Percentiles rank a stretch among this genome's conserved stretches.
These are phyloP conservation scores for Wallemia ichthyophaga DNA, from an alignment of 1,284 basidiomycete genomes.

Conservation along the genomic window DNA sequence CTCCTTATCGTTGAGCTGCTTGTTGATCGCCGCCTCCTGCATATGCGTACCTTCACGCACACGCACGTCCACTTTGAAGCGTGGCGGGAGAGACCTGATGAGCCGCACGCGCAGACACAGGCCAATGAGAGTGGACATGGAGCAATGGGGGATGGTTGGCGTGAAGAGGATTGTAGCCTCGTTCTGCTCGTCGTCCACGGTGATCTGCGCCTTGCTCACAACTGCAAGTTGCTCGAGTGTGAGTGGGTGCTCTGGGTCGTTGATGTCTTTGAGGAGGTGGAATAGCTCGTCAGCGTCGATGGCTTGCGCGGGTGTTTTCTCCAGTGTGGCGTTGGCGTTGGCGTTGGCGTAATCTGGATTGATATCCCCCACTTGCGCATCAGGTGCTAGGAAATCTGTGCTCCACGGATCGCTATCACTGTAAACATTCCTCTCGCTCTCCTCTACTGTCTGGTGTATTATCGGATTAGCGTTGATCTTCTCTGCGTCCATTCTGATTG, in stretches of 20 bases:
- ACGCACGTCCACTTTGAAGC: constrained; percentile 81
- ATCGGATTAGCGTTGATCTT: background rate
- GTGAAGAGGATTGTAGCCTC: constrained; percentile 63
- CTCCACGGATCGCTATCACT: background rate
- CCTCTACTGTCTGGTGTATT: background rate
- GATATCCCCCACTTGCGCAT: too few relatives aligned
- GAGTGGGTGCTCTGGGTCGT: constrained; percentile 83
- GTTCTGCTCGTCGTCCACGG: constrained; percentile 28
- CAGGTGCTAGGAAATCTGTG: background rate
- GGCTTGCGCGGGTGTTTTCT: background rate
- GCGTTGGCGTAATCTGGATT: too few relatives aligned
- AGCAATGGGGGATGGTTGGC: constrained; percentile 92
- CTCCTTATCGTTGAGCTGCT: constrained; percentile 97
- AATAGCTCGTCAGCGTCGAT: constrained; percentile 4
- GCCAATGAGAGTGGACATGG: constrained; percentile 89
- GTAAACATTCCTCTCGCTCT: background rate
- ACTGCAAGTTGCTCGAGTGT: constrained; percentile 90
- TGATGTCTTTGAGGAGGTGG: constrained; percentile 66
- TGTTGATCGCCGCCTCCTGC: constrained; percentile 76
- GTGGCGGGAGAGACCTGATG: constrained; percentile 56
- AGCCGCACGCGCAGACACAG: constrained; percentile 74
- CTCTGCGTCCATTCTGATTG: background rate
- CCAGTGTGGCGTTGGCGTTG: background rate
- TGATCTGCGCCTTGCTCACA: constrained; percentile 65
- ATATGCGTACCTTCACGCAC: constrained; percentile 88